phyloP scores from a whole-genome alignment of 1,284 basidiomycete genomes.

The Naganishia sp. region DNA sequence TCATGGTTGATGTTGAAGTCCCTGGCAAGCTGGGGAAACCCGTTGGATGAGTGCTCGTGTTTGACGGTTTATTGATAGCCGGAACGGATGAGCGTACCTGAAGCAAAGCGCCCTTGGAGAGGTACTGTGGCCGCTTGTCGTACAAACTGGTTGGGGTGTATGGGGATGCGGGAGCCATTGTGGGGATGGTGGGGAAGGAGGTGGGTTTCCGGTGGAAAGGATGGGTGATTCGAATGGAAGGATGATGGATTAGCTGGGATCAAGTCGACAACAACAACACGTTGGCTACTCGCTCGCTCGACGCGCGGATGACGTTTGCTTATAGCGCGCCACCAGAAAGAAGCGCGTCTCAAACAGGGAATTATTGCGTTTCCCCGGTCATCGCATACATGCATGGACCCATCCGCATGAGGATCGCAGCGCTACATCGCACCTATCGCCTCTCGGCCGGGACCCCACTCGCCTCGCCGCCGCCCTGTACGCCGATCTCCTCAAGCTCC shows the following conservation, averaged over 20 bases:
- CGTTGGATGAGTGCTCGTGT: background rate
- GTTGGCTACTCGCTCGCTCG: too few species aligned
- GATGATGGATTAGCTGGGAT: too few species aligned
- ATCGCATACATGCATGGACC: too few species aligned
- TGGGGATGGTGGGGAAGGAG: background rate
- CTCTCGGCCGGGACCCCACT: too few species aligned
- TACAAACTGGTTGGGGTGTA: background rate
- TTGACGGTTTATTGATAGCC: background rate
- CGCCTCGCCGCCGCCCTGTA: too few species aligned
- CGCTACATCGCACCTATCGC: too few species aligned
- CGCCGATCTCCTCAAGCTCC: background rate
- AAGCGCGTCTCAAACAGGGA: background rate
- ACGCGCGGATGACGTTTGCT: too few species aligned
- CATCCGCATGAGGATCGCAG: too few species aligned
- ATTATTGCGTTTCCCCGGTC: too few species aligned
- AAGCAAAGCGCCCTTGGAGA: conserved; percentile 17
- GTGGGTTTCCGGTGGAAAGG: background rate
- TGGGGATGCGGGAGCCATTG: conserved; percentile 6
- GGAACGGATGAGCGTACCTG: conserved; percentile 3
- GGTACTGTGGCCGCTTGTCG: conserved; percentile 25
- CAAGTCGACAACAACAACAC: too few species aligned
- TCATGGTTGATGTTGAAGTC: conserved; percentile 15
- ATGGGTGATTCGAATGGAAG: too few species aligned
- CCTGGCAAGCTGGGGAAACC: conserved; percentile 4
- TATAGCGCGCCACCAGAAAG: too few species aligned